Conservation (phyloP, 1,284 basidiomycete genomes). For the Naganishia albida region DNA sequence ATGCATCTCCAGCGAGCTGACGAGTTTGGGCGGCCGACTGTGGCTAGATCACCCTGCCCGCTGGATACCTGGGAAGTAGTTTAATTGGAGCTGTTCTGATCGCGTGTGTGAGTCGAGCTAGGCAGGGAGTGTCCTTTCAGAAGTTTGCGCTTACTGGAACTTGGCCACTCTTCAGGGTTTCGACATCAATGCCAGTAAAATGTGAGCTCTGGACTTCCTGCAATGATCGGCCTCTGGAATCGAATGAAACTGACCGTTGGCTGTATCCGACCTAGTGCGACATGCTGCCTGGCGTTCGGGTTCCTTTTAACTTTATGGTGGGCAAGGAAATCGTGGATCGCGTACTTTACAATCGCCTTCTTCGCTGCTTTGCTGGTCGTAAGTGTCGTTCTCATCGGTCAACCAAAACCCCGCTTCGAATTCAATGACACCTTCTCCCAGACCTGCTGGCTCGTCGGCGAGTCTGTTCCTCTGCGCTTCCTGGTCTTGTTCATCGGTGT, state of each 20-base stretch:
- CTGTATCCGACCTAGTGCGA: slow-evolving; percentile 45
- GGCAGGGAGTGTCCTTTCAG: too few relatives aligned
- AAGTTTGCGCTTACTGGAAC: too few relatives aligned
- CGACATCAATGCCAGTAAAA: slow-evolving; percentile 87
- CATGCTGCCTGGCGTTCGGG: slow-evolving; percentile 76
- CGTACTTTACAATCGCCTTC: slow-evolving; percentile 51
- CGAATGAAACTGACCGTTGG: too few relatives aligned
- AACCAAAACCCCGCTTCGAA: too few relatives aligned
- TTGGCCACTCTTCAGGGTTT: too few relatives aligned
- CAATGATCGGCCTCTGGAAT: background rate
- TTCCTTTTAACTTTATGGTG: slow-evolving; percentile 90
- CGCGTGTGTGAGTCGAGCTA: slow-evolving; percentile 63
- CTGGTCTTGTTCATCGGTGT: slow-evolving; percentile 92
- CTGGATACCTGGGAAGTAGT: slow-evolving; percentile 88
- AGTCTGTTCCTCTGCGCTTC: slow-evolving; percentile 60
- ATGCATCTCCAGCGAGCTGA: background rate
- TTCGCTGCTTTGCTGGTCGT: slow-evolving; percentile 48
- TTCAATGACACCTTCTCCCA: slow-evolving; percentile 22
- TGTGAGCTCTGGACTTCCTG: slow-evolving; percentile 47
- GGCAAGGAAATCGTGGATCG: slow-evolving; percentile 68
- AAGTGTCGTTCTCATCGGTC: slow-evolving; percentile 19
- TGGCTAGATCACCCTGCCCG: slow-evolving; percentile 59
- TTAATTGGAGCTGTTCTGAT: slow-evolving; percentile 88
- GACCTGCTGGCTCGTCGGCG: slow-evolving; percentile 81
- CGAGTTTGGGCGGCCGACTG: background rate